Evolutionary conservation across 2,329 filamentous ascomycete species (phyloP), one percentile per base, ranked within the genome.

Genomic region (Pseudocercospora crystallina): DNA sequence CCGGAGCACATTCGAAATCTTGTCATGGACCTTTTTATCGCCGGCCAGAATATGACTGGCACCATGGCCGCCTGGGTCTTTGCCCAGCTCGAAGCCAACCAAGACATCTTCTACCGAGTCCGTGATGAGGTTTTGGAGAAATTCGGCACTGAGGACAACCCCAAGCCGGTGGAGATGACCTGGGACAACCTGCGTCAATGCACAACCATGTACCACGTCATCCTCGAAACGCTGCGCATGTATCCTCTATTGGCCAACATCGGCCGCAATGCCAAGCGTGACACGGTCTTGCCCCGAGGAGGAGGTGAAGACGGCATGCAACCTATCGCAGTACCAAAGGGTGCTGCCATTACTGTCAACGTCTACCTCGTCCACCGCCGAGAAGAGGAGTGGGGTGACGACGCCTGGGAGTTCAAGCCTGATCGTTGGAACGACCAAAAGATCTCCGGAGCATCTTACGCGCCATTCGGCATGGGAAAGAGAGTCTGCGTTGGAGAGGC

Each of bases 21-120:
- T 46, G 61, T 75, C 7, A 67, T 76, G 59, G 75, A 76, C 53
- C 67, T 76, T 13, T 59, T 76, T 39, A 58, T 82, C 0, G 81
- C 79, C 0, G 81, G 80, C 1, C 71, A 80, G 12, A 81, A 84
- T 57, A 83, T 80, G 1, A 82, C 79, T 0, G 80, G 78, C 1
- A 72, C 72, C 40, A 70, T 77, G 8, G 64, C 82, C n/a, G 64
- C 56, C 37, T 61, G 70, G 58, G 38, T 70, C 29, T 59, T 72
- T 45, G 71, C 64, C 35, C 56, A 60, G 26, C 47, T 70, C 3
- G 60, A 61, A 4, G 61, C 56, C 5, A 54, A 62, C 14, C 63
- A 59, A 1, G 53, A 56, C 5, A 57, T 63, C 8, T 67, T 59
- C 30, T 37, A 47, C 1, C 61, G 61, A 20, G 55, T 68, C 2